Base-by-base conservation (phyloP, 1,284 basidiomycete genomes). In the Puccinia horiana region DNA sequence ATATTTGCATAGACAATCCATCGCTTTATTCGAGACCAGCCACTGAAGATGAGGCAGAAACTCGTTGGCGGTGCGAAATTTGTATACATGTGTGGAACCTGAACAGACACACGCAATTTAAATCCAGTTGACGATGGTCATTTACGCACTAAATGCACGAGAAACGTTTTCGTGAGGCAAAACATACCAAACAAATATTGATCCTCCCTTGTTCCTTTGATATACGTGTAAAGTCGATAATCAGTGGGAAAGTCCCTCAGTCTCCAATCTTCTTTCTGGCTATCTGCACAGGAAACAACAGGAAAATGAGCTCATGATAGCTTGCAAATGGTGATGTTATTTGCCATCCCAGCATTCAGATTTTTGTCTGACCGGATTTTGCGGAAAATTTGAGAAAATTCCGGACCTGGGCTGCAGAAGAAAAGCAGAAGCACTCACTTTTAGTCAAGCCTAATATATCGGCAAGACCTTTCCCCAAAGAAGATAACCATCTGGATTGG, bases 1-100 rank as follows among this genome's bases (percentile, higher is more conserved):
- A 85, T 94, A 94, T 86, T 93, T 93, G 88, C 93, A 94, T 35
- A 88, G 86, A 85, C 93, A 94, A 49, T 89, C 89, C 0, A 86
- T 83, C 29, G 88, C 44, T 29, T 49, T 23, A 47, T 72, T 44
- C 54, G 49, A 70, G 32, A 54, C 29, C 42, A 69, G 40, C 93
- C 93, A 94, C 83, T 91, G 88, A 1, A 92, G 92, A 85, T 94
- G 93, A 4, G 92, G 92, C 63, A 92, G 90, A 85, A 94, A 93
- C 85, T 94, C 93, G 78, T 92, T 91, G 14, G 91, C 88, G 4
- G 93, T 94, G 58, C 93, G 92, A 86, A 93, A 94, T 56, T 90
- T 89, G 42, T 85, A 87, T 63, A 87, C 86, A 37, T 86, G 83
- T 47, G 84, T 83, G 5, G 90, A 91, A 70, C 90, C 91, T 89